Percentiles rank a stretch among this genome's conserved stretches.
phyloP scores from a whole-genome alignment of 441 rosid genomes.

The Kokia cookei region DNA sequence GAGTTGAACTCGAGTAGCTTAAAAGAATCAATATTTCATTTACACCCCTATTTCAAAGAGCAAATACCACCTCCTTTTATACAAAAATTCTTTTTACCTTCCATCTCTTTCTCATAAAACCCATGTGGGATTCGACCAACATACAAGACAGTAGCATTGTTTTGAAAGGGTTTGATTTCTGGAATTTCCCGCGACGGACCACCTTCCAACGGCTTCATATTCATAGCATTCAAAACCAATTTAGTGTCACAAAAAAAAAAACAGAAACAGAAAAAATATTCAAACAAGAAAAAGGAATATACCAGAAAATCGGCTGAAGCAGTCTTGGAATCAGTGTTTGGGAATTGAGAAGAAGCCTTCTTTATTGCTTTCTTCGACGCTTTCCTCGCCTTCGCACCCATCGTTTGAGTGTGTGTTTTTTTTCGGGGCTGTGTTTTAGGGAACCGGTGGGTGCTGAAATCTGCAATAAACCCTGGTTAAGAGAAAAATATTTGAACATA shows the following conservation, averaged over 20 bases:
- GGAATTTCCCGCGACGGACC: slow-evolving; percentile 49
- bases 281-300: slow-evolving; percentile 4
- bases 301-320: slow-evolving; percentile 75
- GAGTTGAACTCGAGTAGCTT: too few species aligned
- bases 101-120: slow-evolving; percentile 83
- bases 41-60: too few species aligned
- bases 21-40: too few species aligned
- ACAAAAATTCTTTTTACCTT: slow-evolving; percentile 32
- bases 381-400: slow-evolving; percentile 83
- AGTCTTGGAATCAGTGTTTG: slow-evolving; percentile 22
- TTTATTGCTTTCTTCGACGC: slow-evolving; percentile 47
- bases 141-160: slow-evolving; percentile 57
- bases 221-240: not conserved
- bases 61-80: not conserved
- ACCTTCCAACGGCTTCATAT: slow-evolving; percentile 76
- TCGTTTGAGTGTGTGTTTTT: not conserved
- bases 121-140: slow-evolving; percentile 91
- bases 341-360: slow-evolving; percentile 35
- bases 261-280: not conserved
- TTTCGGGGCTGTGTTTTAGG: not conserved
- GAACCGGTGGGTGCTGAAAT: not conserved
- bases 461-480: too few species aligned
- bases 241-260: not conserved
- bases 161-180: slow-evolving; percentile 21
- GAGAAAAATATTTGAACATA: not conserved